A percentile compares a stretch with the other conserved stretches of the same genome.
These are phyloP conservation scores for Eucalyptus tenuipes DNA, from an alignment of 345 rosid genomes.

Conservation along the genomic window DNA sequence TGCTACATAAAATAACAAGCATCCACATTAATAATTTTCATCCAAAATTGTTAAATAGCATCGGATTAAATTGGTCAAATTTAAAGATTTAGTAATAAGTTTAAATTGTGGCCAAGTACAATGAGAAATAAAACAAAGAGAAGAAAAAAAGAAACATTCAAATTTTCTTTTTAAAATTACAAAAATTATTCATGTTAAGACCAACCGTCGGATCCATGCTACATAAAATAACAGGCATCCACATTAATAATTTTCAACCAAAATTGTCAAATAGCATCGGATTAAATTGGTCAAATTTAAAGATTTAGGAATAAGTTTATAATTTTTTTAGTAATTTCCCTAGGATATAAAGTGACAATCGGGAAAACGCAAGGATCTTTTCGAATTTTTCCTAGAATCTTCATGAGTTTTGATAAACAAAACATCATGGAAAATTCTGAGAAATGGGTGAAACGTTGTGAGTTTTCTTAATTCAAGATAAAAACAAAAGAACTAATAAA, in stretches of 20 bases:
- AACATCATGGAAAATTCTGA: background rate
- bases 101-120: fast-evolving
- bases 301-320: background rate
- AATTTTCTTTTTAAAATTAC: no score
- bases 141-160: fast-evolving
- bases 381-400: background rate
- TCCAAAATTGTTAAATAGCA: no score
- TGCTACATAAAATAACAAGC: no score
- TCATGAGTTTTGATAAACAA: background rate
- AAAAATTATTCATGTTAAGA: fast-evolving
- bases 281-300: background rate
- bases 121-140: background rate
- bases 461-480: background rate
- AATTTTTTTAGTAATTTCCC: background rate
- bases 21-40: no score
- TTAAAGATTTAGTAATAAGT: no score
- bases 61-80: no score
- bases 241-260: fast-evolving
- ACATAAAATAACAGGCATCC: fast-evolving
- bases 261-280: background rate
- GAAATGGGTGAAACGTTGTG: background rate
- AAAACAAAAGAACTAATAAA: background rate
- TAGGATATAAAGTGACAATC: fast-evolving
- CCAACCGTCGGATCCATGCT: fast-evolving
- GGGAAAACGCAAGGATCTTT: background rate